Percentiles rank a stretch among this genome's conserved stretches.
phyloP scores from a whole-genome alignment of 129 eudicot species.

The Dittrichia graveolens region DNA sequence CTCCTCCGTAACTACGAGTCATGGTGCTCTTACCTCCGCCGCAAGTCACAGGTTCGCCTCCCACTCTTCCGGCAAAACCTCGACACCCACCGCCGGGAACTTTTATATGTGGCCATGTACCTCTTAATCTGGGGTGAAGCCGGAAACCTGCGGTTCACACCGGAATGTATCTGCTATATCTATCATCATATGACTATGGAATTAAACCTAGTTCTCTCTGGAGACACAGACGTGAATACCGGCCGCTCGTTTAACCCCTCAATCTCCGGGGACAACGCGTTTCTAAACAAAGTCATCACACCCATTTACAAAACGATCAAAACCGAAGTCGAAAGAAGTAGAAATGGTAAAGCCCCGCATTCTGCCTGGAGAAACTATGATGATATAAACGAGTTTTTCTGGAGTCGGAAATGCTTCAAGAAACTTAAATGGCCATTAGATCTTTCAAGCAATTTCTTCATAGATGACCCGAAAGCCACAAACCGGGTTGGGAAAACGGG shows the following conservation, averaged over 20 bases:
- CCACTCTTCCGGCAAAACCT: conserved; percentile 50
- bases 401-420: conserved; percentile 80
- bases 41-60: conserved; percentile 55
- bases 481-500: conserved; percentile 87
- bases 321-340: conserved; percentile 69
- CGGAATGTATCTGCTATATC: conserved; percentile 81
- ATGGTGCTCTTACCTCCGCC: conserved; percentile 74
- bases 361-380: conserved; percentile 96
- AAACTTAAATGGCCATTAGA: conserved; percentile 82
- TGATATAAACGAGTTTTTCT: conserved; percentile 86
- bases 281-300: conserved; percentile 48
- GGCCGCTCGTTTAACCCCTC: conserved; percentile 58
- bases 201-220: conserved; percentile 65
- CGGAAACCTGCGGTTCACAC: conserved; percentile 73
- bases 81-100: conserved; percentile 64
- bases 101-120: conserved; percentile 73
- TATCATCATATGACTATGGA: conserved; percentile 82
- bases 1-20: conserved; percentile 64
- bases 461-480: conserved; percentile 28
- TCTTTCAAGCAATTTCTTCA: conserved; percentile 47
- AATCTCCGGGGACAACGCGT: conserved; percentile 57
- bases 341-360: conserved; percentile 84
- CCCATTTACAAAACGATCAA: conserved; percentile 61
- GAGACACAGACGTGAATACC: conserved; percentile 53
- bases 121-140: conserved; percentile 91